phyloP scores from a whole-genome alignment of 2,329 filamentous ascomycete genomes.

The Arthrocladium fulminans region DNA sequence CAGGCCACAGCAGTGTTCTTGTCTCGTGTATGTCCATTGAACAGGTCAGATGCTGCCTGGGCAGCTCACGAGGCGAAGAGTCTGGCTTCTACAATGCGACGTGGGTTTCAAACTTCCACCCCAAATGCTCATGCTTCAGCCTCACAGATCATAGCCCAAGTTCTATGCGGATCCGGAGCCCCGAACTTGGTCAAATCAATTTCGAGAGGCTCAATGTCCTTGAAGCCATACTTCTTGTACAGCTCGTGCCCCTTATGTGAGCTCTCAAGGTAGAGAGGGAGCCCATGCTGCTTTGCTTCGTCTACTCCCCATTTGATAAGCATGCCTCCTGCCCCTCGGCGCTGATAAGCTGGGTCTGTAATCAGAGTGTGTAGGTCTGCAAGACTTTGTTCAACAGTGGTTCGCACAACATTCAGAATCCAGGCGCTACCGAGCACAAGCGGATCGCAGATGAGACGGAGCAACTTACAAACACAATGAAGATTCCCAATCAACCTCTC shows the following conservation, averaged over 20 bases:
- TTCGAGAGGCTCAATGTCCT: constrained; percentile 11
- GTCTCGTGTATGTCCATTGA: too few relatives aligned
- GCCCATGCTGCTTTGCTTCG: constrained; percentile 27
- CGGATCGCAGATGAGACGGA: neutral
- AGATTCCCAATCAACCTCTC: constrained; percentile 35
- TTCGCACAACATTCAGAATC: constrained; percentile 6
- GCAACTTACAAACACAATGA: constrained; percentile 35
- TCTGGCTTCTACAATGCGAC: too few relatives aligned
- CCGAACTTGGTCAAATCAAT: constrained; percentile 5
- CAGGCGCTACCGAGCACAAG: neutral
- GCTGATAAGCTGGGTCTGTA: constrained; percentile 27
- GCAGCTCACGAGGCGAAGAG: too few relatives aligned
- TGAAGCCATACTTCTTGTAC: constrained; percentile 42
- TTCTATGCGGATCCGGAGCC: neutral
- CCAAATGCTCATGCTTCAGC: constrained; percentile 15
- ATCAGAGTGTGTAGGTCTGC: constrained; percentile 39
- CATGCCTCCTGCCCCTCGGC: constrained; percentile 35
- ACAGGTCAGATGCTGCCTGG: too few relatives aligned
- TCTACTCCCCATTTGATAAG: constrained; percentile 35
- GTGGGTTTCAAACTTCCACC: too few relatives aligned
- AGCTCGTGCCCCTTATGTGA: constrained; percentile 35
- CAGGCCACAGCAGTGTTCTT: too few relatives aligned
- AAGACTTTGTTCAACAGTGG: constrained; percentile 22
- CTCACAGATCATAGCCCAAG: constrained; percentile 5
- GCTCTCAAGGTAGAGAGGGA: constrained; percentile 43